phyloP scores from a whole-genome alignment of 768 basidiomycete genomes.

The Suillus alpinus region DNA sequence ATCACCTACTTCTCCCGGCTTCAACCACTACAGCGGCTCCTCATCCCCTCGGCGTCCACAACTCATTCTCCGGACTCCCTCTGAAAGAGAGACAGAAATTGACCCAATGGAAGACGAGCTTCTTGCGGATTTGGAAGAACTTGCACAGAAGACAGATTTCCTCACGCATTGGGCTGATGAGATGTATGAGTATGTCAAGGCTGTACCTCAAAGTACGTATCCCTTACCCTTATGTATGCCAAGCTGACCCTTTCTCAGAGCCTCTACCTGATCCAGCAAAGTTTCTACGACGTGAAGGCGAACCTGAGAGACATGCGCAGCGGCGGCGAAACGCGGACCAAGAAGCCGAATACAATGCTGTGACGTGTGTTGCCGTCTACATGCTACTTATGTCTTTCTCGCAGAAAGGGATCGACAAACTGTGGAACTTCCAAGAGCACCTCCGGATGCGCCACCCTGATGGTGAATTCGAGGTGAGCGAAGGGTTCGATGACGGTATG shows the following conservation, averaged over 20 bases:
- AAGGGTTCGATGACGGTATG: slow-evolving; percentile 77
- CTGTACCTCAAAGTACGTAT: slow-evolving; percentile 74
- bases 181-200: slow-evolving; percentile 87
- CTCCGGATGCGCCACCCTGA: slow-evolving; percentile 78
- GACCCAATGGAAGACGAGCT: slow-evolving; percentile 82
- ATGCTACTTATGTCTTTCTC: slow-evolving; percentile 91
- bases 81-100: slow-evolving; percentile 37
- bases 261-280: slow-evolving; percentile 79
- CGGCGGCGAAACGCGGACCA: slow-evolving; percentile 70
- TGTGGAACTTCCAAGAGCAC: slow-evolving; percentile 76
- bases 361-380: slow-evolving; percentile 85
- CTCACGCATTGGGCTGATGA: slow-evolving; percentile 93
- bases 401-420: slow-evolving; percentile 86
- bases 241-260: slow-evolving; percentile 40
- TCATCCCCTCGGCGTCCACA: slow-evolving; percentile 59
- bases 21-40: slow-evolving; percentile 39
- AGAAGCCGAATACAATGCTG: slow-evolving; percentile 79
- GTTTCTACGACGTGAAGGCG: slow-evolving; percentile 68
- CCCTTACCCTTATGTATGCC: background rate
- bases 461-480: slow-evolving; percentile 70
- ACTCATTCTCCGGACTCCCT: slow-evolving; percentile 39
- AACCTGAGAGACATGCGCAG: slow-evolving; percentile 66
- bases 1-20: slow-evolving; percentile 35
- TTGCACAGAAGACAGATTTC: slow-evolving; percentile 95
- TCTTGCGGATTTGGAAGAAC: slow-evolving; percentile 77